Evolutionary conservation across 257 asterid genomes (phyloP).

Genomic region (Ilex asprella): DNA sequence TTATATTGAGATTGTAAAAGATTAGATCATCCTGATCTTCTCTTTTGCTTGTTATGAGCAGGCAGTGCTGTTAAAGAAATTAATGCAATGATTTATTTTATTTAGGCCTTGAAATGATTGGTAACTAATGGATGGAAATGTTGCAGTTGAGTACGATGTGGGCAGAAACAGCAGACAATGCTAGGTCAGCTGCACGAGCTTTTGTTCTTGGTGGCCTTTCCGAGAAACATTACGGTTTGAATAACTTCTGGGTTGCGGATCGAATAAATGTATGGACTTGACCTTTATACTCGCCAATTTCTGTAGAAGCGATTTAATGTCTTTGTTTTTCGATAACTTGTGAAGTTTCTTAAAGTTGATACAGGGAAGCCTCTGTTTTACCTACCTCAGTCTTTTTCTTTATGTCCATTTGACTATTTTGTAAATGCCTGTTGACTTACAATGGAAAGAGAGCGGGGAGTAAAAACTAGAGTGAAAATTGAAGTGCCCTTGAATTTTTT

Average conservation of each 20-base stretch:
- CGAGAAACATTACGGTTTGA: constrained; percentile 64
- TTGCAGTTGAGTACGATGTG: constrained; percentile 86
- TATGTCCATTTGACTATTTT: no score
- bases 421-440: no score
- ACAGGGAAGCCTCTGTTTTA: no score
- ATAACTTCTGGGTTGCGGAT: constrained; percentile 78
- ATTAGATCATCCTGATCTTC: no score
- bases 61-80: no score
- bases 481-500: not conserved
- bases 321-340: no score
- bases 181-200: constrained; percentile 84
- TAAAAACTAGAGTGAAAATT: not conserved
- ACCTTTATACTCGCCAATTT: constrained; percentile 5
- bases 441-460: not conserved
- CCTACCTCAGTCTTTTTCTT: no score
- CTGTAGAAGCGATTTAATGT: not conserved
- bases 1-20: no score
- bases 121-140: constrained; percentile 2
- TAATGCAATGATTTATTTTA: no score
- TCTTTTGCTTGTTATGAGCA: no score
- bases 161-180: constrained; percentile 91
- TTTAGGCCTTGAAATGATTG: not conserved
- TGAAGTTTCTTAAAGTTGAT: no score
- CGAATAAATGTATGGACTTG: constrained; percentile 49
- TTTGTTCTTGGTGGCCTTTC: constrained; percentile 86